phyloP scores from a whole-genome alignment of 257 asterid species.

The Capsicum pubescens region DNA sequence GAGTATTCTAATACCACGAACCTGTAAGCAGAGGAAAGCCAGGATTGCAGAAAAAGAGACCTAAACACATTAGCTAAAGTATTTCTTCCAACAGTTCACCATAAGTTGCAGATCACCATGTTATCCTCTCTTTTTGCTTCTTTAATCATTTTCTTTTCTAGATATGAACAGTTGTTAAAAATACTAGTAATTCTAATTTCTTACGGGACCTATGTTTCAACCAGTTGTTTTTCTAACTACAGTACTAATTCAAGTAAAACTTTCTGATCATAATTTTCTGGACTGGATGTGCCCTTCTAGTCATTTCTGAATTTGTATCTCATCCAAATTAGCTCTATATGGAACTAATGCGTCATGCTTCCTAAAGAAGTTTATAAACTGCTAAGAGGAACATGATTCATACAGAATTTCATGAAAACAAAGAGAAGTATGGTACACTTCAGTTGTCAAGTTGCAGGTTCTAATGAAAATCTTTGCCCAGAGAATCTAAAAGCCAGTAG shows the following conservation, averaged over 20 bases:
- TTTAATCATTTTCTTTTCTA: not conserved
- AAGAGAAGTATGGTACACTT: not conserved
- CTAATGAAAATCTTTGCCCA: not conserved
- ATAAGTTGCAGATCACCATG: not conserved
- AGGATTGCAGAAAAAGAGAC: not conserved
- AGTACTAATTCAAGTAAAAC: not conserved
- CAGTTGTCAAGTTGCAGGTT: constrained; percentile 4
- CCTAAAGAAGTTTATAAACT: not conserved
- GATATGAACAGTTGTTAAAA: not conserved
- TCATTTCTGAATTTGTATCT: not conserved
- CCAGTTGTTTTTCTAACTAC: not conserved
- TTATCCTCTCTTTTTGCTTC: not conserved
- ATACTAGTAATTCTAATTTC: not conserved
- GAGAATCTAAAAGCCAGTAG: not conserved
- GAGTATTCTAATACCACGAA: not conserved
- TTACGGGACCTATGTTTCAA: not conserved
- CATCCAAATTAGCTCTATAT: not conserved
- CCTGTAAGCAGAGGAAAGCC: not conserved
- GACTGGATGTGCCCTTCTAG: not conserved
- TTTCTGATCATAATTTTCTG: not conserved
- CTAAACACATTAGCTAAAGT: not conserved
- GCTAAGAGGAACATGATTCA: not conserved
- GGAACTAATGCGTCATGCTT: not conserved
- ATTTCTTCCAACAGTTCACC: no score
- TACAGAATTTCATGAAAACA: not conserved